Evolutionary conservation across 164 flowering plant species (phyloP), one percentile per base, ranked within the genome.

Genomic region (Nelumbo lutea): DNA sequence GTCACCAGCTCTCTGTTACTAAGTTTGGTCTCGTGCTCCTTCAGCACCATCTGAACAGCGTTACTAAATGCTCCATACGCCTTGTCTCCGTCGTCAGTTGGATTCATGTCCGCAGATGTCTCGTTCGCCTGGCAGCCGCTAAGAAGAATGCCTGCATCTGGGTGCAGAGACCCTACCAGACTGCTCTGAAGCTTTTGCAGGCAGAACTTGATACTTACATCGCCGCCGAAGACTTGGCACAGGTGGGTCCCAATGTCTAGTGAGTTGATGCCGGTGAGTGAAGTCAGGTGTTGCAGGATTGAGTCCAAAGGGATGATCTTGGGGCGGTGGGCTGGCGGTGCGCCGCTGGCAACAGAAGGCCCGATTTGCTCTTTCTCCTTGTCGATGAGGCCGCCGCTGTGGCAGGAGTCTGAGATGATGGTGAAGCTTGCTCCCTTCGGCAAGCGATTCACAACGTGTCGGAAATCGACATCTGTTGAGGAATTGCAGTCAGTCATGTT

Each of bases 341-440:
- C 9, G 14, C 13, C 5, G 39, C 41, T 62, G 0, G 40, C 53
- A 1, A 56, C 38, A 46, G 80, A 64, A 1, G 93, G 96, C 9
- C 96, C 93, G 4, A 88, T 83, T 70, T 91, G 93, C 72, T 89
- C 90, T 46, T 85, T 89, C 73, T 87, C 93, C 67, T 85, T 85
- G 84, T 88, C 88, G 8, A 88, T 88, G 13, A 91, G 88, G 60
- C 97, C 97, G 1, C 96, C 97, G 40, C 97, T 89, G 71, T 89
- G 92, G 79, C 96, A 89, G 0, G 97, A 91, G 67, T 91, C 96
- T 3, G 97, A 88, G 13, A 91, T 62, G 61, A 89, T 81, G 48
- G 97, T 91, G 82, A 91, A 81, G 75, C 76, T 87, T 53, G 85
- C 84, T 40, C 85, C 91, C 44, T 72, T 77, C 4, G 93, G 96